Conservation (phyloP, 164 flowering plant species). For the Umbellularia californica region DNA sequence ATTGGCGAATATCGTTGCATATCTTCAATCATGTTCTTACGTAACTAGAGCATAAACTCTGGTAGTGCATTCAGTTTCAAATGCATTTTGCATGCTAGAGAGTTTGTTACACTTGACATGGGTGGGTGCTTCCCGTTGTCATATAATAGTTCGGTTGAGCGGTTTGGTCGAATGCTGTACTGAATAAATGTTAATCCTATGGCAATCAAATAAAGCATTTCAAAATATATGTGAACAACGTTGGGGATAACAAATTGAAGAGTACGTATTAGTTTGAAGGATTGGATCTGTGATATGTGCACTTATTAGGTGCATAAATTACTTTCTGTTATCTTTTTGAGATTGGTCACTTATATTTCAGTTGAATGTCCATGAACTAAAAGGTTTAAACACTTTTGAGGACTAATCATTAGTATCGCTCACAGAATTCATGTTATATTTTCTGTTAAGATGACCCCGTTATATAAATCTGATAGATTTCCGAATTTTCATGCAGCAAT, state of each 20-base stretch:
- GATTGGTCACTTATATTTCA: not conserved
- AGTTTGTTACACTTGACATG: not conserved
- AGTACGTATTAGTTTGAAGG: not conserved
- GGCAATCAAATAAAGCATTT: not conserved
- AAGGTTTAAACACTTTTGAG: not conserved
- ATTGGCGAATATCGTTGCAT: not conserved
- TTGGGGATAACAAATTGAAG: not conserved
- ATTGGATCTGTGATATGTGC: not conserved
- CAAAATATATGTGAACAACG: not conserved
- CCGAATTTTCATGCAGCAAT: conserved; percentile 81
- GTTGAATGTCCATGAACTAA: not conserved
- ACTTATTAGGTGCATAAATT: not conserved
- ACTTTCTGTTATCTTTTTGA: not conserved
- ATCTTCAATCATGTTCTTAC: not conserved
- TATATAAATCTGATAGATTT: conserved; percentile 42
- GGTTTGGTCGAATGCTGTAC: not conserved
- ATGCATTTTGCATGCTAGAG: not conserved
- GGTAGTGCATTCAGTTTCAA: not conserved
- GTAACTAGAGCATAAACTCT: too few relatives aligned
- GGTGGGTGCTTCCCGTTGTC: not conserved
- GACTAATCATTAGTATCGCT: not conserved
- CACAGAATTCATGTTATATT: not conserved
- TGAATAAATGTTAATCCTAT: not conserved
- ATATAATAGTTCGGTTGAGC: not conserved
- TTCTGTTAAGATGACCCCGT: conserved; percentile 13